Evolutionary conservation across 176 grass and related monocot genomes (phyloP).

Genomic region (Hyparrhenia diplandra): DNA sequence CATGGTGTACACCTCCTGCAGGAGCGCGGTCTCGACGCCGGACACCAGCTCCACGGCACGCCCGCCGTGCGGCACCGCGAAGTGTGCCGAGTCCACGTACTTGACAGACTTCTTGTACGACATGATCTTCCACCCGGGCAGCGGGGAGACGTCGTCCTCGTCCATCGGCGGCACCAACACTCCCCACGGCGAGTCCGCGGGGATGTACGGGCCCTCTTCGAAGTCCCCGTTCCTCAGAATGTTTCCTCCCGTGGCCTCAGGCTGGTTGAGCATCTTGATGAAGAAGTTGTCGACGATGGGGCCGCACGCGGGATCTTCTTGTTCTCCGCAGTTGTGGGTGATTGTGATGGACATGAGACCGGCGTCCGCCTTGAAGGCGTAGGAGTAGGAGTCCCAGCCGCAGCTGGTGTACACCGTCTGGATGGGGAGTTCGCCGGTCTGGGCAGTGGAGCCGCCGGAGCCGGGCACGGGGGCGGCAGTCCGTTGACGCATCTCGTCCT

Average conservation of each 20-base stretch:
- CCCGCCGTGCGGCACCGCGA: constrained; percentile 43
- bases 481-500: constrained; percentile 45
- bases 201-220: constrained; percentile 51
- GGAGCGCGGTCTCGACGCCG: constrained; percentile 50
- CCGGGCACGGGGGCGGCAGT: constrained; percentile 11
- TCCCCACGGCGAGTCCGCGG: constrained; percentile 21
- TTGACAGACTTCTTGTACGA: constrained; percentile 51
- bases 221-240: constrained; percentile 55
- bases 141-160: constrained; percentile 48
- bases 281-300: constrained; percentile 44
- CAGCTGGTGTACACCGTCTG: constrained; percentile 53
- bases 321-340: constrained; percentile 31
- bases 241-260: not conserved
- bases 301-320: constrained; percentile 43
- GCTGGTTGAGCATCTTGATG: constrained; percentile 31
- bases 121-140: constrained; percentile 59
- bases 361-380: constrained; percentile 38
- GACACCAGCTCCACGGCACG: constrained; percentile 61
- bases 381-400: constrained; percentile 59
- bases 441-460: not conserved
- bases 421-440: constrained; percentile 26
- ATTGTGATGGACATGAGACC: constrained; percentile 2
- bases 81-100: constrained; percentile 55
- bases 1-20: constrained; percentile 42
- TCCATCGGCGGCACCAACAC: constrained; percentile 48